These are phyloP conservation scores for Daldinia sp. DNA, from an alignment of 2,329 filamentous ascomycete genomes.

Conservation along the genomic window DNA sequence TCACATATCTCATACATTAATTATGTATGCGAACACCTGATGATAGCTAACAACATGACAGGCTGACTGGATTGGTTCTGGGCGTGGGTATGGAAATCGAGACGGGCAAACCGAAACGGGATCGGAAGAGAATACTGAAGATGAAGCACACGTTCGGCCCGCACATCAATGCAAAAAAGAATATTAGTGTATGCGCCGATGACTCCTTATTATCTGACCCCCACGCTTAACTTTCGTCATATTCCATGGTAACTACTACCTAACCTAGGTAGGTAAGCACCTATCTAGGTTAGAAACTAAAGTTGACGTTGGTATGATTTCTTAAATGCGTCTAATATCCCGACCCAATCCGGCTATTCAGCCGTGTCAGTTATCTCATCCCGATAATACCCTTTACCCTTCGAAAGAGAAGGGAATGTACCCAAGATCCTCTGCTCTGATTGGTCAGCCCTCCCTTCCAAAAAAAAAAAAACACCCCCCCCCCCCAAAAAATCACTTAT, in stretches of 20 bases:
- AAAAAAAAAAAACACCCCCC: too few species aligned
- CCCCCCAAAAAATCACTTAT: conserved; percentile 23
- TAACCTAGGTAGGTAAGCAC: too few species aligned
- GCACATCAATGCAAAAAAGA: conserved; percentile 19
- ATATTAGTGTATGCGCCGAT: conserved; percentile 14
- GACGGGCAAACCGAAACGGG: conserved; percentile 25
- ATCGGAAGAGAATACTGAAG: conserved; percentile 17
- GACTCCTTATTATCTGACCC: conserved; percentile 23
- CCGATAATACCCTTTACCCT: conserved; percentile 28
- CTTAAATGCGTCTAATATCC: conserved; percentile 28
- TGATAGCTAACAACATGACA: conserved; percentile 17
- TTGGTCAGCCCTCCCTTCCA: conserved; percentile 15
- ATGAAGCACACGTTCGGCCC: conserved; percentile 27
- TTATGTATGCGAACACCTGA: conserved; percentile 30
- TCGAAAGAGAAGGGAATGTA: conserved; percentile 8
- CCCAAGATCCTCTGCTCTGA: conserved; percentile 14
- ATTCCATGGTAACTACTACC: conserved; percentile 24
- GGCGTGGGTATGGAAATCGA: conserved; percentile 19
- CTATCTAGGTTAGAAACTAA: too few species aligned
- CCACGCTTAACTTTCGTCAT: conserved; percentile 33
- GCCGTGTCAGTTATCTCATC: conserved; percentile 18
- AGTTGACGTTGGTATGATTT: conserved; percentile 27
- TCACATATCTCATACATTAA: conserved; percentile 35
- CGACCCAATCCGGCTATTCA: conserved; percentile 35
- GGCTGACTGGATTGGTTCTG: conserved; percentile 8